Evolutionary conservation across 2,329 filamentous ascomycete species (phyloP).

Genomic region (Fusarium neocosmosporiellum): DNA sequence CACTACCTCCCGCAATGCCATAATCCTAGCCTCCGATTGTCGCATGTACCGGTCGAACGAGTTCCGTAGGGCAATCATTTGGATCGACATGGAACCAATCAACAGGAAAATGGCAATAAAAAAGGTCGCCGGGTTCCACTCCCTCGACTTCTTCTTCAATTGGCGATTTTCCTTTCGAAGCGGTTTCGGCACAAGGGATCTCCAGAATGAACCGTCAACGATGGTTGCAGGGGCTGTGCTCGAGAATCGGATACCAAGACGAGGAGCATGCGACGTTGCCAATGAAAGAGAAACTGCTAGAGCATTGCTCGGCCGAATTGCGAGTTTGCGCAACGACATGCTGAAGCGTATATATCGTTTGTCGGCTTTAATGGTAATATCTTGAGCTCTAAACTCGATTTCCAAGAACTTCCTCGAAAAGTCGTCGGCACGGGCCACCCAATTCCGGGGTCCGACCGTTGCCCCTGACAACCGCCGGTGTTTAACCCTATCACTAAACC

Average conservation of each 20-base stretch:
- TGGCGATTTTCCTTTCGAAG: conserved; percentile 59
- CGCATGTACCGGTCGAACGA: conserved; percentile 79
- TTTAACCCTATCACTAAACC: conserved; percentile 46
- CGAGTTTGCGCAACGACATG: conserved; percentile 32
- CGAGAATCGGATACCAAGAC: conserved; percentile 41
- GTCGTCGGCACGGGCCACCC: conserved; percentile 36
- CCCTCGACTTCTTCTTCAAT: conserved; percentile 62
- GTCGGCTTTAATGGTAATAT: conserved; percentile 8
- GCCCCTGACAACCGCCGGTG: conserved; percentile 51
- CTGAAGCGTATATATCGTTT: conserved; percentile 2
- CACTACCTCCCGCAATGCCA: conserved; percentile 78
- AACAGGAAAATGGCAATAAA: conserved; percentile 85
- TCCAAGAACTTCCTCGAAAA: conserved; percentile 34
- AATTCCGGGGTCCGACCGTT: conserved; percentile 42
- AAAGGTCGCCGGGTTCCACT: conserved; percentile 85
- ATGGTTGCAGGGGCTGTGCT: conserved; percentile 62
- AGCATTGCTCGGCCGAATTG: conserved; percentile 8
- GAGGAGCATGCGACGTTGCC: not conserved
- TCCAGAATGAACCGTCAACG: conserved; percentile 73
- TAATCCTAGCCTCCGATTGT: conserved; percentile 82
- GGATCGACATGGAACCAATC: conserved; percentile 95
- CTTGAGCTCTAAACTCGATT: conserved; percentile 3
- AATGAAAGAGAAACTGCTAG: conserved; percentile 8
- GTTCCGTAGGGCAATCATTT: conserved; percentile 85
- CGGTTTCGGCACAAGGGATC: conserved; percentile 75